A percentile compares a stretch with the other conserved stretches of the same genome.
These are phyloP conservation scores for Blastobotrys petasosporus DNA, from an alignment of 1,139 yeast species.

Conservation along the genomic window DNA sequence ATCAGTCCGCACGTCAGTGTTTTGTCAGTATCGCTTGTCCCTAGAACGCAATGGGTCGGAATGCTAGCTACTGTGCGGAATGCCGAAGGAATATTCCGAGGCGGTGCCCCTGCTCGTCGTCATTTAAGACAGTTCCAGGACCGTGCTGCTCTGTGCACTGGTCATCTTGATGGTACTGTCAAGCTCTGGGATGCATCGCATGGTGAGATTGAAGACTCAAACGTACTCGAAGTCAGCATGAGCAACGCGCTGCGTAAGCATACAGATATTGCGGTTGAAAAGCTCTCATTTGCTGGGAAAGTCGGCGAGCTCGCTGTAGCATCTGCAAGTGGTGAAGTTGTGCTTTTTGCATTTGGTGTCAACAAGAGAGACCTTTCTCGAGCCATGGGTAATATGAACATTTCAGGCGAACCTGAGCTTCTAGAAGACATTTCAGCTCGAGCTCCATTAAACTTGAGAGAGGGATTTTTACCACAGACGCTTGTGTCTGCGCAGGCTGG, in stretches of 20 bases:
- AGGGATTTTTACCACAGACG: slow-evolving; percentile 67
- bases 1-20: slow-evolving; percentile 65
- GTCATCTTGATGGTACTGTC: slow-evolving; percentile 75
- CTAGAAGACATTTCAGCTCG: slow-evolving; percentile 34
- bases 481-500: slow-evolving; percentile 42
- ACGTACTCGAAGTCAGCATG: slow-evolving; percentile 51
- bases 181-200: slow-evolving; percentile 78
- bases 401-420: slow-evolving; percentile 15
- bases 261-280: slow-evolving; percentile 43
- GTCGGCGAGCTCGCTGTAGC: slow-evolving; percentile 73
- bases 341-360: slow-evolving; percentile 66
- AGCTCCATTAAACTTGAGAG: slow-evolving; percentile 42
- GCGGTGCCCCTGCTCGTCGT: slow-evolving; percentile 66
- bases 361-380: slow-evolving; percentile 28
- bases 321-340: slow-evolving; percentile 64
- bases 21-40: slow-evolving; percentile 50
- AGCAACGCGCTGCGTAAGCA: slow-evolving; percentile 43
- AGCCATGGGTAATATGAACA: slow-evolving; percentile 10
- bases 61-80: slow-evolving; percentile 47
- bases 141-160: slow-evolving; percentile 66
- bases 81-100: slow-evolving; percentile 44
- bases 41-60: slow-evolving; percentile 69
- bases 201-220: slow-evolving; percentile 61
- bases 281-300: slow-evolving; percentile 69
- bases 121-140: slow-evolving; percentile 53